These are phyloP conservation scores for Fimicolochytrium jonesii DNA, from an alignment of 192 early-diverging fungal species.

Conservation along the genomic window DNA sequence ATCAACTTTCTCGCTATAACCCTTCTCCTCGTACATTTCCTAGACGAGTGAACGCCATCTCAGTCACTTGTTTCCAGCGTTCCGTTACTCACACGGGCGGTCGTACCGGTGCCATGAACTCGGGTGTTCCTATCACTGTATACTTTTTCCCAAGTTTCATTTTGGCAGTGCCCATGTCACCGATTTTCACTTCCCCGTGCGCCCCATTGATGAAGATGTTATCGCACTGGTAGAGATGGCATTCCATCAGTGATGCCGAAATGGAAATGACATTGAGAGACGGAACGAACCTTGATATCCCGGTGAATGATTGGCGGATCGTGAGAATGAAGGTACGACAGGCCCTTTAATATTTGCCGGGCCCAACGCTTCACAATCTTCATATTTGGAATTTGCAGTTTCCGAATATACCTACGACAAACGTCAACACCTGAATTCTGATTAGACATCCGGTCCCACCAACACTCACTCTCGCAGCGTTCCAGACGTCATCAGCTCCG, in stretches of 20 bases:
- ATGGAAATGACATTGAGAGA: background rate
- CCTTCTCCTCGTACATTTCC: slow-evolving; percentile 82
- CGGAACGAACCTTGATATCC: slow-evolving; percentile 57
- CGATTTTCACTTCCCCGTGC: slow-evolving; percentile 80
- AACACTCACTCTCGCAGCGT: slow-evolving; percentile 66
- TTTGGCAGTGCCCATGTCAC: slow-evolving; percentile 80
- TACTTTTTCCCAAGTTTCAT: slow-evolving; percentile 84
- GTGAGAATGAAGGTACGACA: slow-evolving; percentile 72
- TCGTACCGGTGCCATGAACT: slow-evolving; percentile 71
- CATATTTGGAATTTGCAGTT: slow-evolving; percentile 64
- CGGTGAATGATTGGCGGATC: slow-evolving; percentile 79
- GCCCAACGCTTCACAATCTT: slow-evolving; percentile 80
- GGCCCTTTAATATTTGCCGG: slow-evolving; percentile 72
- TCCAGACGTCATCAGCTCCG: slow-evolving; percentile 83
- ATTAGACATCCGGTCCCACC: background rate
- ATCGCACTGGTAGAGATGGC: slow-evolving; percentile 50
- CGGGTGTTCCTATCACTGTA: slow-evolving; percentile 79
- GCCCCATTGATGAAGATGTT: slow-evolving; percentile 85
- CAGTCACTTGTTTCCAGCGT: too few relatives aligned
- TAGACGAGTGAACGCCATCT: background rate
- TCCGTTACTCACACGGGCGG: too few relatives aligned
- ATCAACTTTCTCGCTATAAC: slow-evolving; percentile 79
- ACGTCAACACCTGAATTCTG: too few relatives aligned
- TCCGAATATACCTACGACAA: slow-evolving; percentile 70
- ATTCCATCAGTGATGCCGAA: too few relatives aligned